Percentiles rank a stretch among this genome's conserved stretches.
Evolutionary conservation across 1,284 basidiomycete genomes (phyloP).

Genomic region (Ustilago sp.): DNA sequence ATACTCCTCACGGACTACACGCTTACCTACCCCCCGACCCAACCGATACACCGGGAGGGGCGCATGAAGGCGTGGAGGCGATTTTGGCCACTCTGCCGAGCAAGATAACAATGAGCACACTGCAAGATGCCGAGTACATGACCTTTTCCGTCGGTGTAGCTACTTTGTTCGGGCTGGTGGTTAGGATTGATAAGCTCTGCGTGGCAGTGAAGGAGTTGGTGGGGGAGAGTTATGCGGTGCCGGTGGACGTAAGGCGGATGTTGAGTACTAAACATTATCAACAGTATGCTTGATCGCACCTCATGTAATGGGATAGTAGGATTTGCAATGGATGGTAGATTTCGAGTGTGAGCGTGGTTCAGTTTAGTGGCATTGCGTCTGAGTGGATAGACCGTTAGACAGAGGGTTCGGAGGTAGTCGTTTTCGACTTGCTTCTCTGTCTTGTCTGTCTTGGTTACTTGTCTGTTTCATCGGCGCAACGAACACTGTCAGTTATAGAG

Average conservation of each 20-base stretch:
- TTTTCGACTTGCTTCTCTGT: background rate
- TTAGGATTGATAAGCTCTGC: slow-evolving; percentile 79
- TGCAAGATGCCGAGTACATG: slow-evolving; percentile 50
- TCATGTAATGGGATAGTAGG: too few species aligned
- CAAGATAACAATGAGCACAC: slow-evolving; percentile 32
- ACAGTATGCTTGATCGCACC: background rate
- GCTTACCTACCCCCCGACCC: slow-evolving; percentile 12
- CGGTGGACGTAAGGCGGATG: slow-evolving; percentile 39
- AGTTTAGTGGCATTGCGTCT: too few species aligned
- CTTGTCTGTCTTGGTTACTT: background rate
- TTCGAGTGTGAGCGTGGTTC: too few species aligned
- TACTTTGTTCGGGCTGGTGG: slow-evolving; percentile 77
- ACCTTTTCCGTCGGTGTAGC: slow-evolving; percentile 73
- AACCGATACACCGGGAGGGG: background rate
- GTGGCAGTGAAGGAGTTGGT: slow-evolving; percentile 82
- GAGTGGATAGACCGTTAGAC: background rate
- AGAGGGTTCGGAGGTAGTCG: background rate
- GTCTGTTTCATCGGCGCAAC: too few species aligned
- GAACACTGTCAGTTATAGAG: too few species aligned
- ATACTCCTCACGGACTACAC: slow-evolving; percentile 69
- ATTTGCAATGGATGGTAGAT: too few species aligned
- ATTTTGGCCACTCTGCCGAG: slow-evolving; percentile 21
- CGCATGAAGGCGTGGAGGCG: slow-evolving; percentile 3
- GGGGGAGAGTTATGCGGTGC: slow-evolving; percentile 77
- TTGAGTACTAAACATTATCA: slow-evolving; percentile 4